Base-by-base conservation (phyloP, 768 basidiomycete genomes). In the Scleroderma bovista region DNA sequence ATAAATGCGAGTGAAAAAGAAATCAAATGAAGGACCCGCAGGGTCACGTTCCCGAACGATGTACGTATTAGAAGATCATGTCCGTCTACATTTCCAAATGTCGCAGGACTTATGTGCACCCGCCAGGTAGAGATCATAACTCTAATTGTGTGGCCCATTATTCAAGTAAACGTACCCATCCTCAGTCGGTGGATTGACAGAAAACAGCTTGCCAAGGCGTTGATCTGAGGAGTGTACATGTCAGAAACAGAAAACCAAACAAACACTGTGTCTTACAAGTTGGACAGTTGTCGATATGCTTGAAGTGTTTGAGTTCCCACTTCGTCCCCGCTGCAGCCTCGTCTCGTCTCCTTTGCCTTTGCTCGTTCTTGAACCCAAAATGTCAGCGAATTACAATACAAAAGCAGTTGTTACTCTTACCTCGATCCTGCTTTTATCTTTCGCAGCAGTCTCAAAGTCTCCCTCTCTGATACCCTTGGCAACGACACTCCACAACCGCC, bases 381-480 rank as follows among this genome's bases (percentile, higher is more conserved):
- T n/a, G 24, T 22, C 54, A 15, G 54, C 6, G 5, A 2, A 34
- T 6, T 29, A 41, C 3, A 12, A 12, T 2, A 7, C 23, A 24
- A 10, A 17, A 15, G 2, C 23, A 23, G 12, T 23, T 19, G 33
- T 31, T 1, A 67, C 69, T n/a, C n/a, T 19, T 51, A 88, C 92
- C 86, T 98, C 95, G 42, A 98, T 93, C 68, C 83, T 78, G 42
- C 75, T 78, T 81, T 99, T 97, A 64, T 93, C 95, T 57, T 69
- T 73, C 52, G 86, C 86, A 3, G 95, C 95, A n/a, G 75, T 69
- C 46, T 99, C 95, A 63, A 93, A 98, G 61, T 97, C 91, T 13
- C 90, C 88, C 51, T 85, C 86, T 48, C 86, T 72, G 52, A 98
- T 98, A 13, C 95, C 95, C 64, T 87, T 88, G 19, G 93, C 85